Percentiles rank a stretch among this genome's conserved stretches.
Evolutionary conservation across 129 eudicot species (phyloP).

Genomic region (Artemisia annua): DNA sequence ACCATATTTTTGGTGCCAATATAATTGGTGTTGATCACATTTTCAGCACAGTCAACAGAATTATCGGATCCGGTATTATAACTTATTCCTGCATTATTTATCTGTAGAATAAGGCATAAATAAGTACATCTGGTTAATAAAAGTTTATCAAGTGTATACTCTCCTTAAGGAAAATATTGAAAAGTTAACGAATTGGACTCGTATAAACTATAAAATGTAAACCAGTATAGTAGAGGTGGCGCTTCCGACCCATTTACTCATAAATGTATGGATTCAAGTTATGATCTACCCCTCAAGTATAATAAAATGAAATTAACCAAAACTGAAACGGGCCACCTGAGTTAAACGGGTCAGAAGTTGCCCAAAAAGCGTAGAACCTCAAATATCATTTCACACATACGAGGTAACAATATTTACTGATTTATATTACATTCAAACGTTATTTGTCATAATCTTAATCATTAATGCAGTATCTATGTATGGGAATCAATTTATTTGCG

Average conservation of each 20-base stretch:
- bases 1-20: conserved; percentile 73
- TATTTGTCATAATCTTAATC: too few relatives aligned
- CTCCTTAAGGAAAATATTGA: too few relatives aligned
- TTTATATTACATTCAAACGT: too few relatives aligned
- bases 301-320: background rate
- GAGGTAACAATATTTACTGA: too few relatives aligned
- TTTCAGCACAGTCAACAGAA: conserved; percentile 73
- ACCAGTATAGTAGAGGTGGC: too few relatives aligned
- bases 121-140: conserved; percentile 11
- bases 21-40: conserved; percentile 74
- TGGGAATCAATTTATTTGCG: too few relatives aligned
- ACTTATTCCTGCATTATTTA: conserved; percentile 88
- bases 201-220: too few relatives aligned
- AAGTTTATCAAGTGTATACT: background rate
- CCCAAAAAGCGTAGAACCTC: too few relatives aligned
- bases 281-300: too few relatives aligned
- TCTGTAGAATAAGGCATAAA: conserved; percentile 40
- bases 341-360: background rate
- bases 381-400: too few relatives aligned
- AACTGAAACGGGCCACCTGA: background rate
- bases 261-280: background rate
- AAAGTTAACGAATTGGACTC: too few relatives aligned
- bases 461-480: too few relatives aligned
- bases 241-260: background rate
- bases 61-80: conserved; percentile 70